Evolutionary conservation across 768 basidiomycete genomes (phyloP), one percentile per base, ranked within the genome.

Genomic region (Lactarius deliciosus): DNA sequence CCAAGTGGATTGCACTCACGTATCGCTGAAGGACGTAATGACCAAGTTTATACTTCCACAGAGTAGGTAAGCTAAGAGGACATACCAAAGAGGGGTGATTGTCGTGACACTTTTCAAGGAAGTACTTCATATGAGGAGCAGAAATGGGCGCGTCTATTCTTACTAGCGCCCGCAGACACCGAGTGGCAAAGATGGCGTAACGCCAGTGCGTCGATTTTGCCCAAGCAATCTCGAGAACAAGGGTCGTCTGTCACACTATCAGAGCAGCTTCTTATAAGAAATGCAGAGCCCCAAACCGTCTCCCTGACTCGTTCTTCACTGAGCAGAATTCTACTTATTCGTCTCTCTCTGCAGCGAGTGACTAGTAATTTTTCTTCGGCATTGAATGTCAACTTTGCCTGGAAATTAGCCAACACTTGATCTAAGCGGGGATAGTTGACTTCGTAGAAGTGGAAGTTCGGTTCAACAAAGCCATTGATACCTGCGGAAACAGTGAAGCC

Each of bases 151-250:
- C 73, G 74, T 94, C 92, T 2, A 85, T 84, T 22, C 91, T 80
- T 57, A 92, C 79, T 16, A 93, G 77, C 3, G 89, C 84, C 32
- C 90, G 82, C 18, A 93, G 78, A 72, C 85, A 84, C 63, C 89
- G 81, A 34, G 87, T 79, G 11, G 90, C 89, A 43, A 86, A 85
- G 50, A 92, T 88, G 7, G 80, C 78, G 73, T 94, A 94, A 63
- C 86, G 83, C 92, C 92, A 93, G 73, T 94, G 92, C 5, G 89
- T 92, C 18, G 79, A 76, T 3, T 82, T 70, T 32, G 85, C 84
- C 25, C 83, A 80, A 1, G 85, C 90, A 43, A 91, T 81, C 34
- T 82, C 79, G 38, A 90, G 75, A 20, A 89, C 78, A 28, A 79
- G 70, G 0, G 75, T 70, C 5, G 76, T 79, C 84, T 83, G 71